A percentile compares a stretch with the other conserved stretches of the same genome.
Evolutionary conservation across 768 basidiomycete species (phyloP).

Genomic region (Suillus variegatus): DNA sequence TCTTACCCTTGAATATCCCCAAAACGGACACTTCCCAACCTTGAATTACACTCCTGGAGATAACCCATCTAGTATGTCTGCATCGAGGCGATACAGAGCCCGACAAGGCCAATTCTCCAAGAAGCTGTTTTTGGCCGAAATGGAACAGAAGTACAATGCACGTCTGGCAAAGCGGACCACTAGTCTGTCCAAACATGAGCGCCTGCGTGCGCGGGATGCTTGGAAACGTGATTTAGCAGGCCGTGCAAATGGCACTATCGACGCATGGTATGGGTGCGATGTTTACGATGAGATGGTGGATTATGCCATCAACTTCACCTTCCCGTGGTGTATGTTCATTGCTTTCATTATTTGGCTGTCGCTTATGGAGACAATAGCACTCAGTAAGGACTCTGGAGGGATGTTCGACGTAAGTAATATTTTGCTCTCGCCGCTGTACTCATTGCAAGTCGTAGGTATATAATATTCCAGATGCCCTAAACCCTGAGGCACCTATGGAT

Average conservation of each 20-base stretch:
- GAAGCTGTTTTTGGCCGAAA: slow-evolving; percentile 22
- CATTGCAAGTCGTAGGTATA: slow-evolving; percentile 39
- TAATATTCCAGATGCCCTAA: slow-evolving; percentile 56
- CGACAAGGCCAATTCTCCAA: slow-evolving; percentile 18
- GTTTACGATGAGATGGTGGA: slow-evolving; percentile 66
- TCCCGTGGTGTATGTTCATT: slow-evolving; percentile 52
- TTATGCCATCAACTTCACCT: slow-evolving; percentile 72
- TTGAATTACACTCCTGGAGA: slow-evolving; percentile 20
- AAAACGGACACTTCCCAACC: slow-evolving; percentile 50
- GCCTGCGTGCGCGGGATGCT: slow-evolving; percentile 23
- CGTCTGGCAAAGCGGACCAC: slow-evolving; percentile 25
- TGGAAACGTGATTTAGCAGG: slow-evolving; percentile 50
- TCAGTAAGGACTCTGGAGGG: slow-evolving; percentile 29
- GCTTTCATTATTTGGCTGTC: neutral
- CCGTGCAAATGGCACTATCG: slow-evolving; percentile 55
- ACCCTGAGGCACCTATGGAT: slow-evolving; percentile 51
- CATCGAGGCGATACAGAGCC: slow-evolving; percentile 18
- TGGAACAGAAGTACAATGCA: slow-evolving; percentile 20
- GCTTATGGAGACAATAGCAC: slow-evolving; percentile 15
- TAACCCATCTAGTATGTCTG: slow-evolving; percentile 1
- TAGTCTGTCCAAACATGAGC: slow-evolving; percentile 25
- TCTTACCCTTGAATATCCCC: slow-evolving; percentile 70
- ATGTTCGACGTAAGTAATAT: slow-evolving; percentile 39
- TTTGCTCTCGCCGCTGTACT: neutral
- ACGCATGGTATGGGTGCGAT: slow-evolving; percentile 68